Base-by-base conservation (phyloP, 192 early-diverging fungal species). In the Piromyces finnis region DNA sequence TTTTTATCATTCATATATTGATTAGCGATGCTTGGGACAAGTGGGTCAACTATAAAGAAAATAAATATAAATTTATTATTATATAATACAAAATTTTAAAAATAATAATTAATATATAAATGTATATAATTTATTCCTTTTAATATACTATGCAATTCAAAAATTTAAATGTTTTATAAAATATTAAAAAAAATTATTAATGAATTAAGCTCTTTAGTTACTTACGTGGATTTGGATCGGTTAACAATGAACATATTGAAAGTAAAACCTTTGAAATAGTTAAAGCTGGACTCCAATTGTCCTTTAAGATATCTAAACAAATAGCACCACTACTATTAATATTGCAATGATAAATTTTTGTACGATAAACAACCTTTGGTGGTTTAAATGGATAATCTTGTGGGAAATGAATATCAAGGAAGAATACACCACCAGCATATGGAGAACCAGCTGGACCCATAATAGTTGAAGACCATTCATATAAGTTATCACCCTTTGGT, bases 331-430 rank as follows among this genome's bases (percentile, higher is more conserved):
- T 90, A 80, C 89, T 92, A 85, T 95, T 96, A 86, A 98, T 94
- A 83, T 98, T 98, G 89, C 96, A 97, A 85, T 98, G 96, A 83
- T 97, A 98, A 77, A 98, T 97, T 77, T 93, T 92, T 28, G 97
- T 98, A 35, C 92, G 90, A 88, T 94, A 98, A 9, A 89, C 88
- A 30, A 95, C 92, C 86, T 96, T 95, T 85, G 97, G 96, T 77
- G 97, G 94, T 84, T 95, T 95, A 88, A 97, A 98, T 27, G 97
- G 96, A 84, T 98, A 98, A 29, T 97, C 93, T 84, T 92, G 90
- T 36, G 96, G 94, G 80, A 98, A 96, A 80, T 89, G 86, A 81
- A 98, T 94, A 80, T 97, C 95, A 30, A 98, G 86, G 83, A 97
- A 97, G 87, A 96, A 98, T 30, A 96, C 90, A 12, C 97, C 97